Evolutionary conservation across 495 filamentous ascomycete genomes (phyloP).

Genomic region (Xylaria bambusicola): DNA sequence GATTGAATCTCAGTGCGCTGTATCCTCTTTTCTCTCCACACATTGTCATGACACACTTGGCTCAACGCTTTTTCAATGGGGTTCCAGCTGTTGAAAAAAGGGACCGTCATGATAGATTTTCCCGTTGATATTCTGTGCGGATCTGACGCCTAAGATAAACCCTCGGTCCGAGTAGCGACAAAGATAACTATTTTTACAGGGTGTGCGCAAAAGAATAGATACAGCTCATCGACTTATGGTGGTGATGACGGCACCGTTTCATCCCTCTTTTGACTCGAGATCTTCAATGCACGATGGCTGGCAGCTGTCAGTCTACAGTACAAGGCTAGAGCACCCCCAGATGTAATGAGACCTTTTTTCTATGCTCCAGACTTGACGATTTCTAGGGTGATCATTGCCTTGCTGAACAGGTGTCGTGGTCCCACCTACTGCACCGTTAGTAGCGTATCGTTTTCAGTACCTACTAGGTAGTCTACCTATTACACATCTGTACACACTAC

Average conservation of each 20-base stretch:
- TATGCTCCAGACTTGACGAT: neutral
- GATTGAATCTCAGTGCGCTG: neutral
- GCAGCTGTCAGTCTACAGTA: conserved; percentile 7
- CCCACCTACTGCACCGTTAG: conserved; percentile 2
- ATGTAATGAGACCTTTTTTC: conserved; percentile 8
- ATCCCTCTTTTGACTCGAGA: neutral
- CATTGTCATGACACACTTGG: conserved; percentile 1
- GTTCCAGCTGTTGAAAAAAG: no score
- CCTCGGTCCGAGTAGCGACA: no score
- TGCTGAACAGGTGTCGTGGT: neutral
- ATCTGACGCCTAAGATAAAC: no score
- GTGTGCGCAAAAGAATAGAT: neutral
- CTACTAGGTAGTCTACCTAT: no score
- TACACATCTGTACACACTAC: no score
- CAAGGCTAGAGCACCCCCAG: conserved; percentile 14
- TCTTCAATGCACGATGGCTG: conserved; percentile 12
- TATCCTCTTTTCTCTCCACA: neutral
- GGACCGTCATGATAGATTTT: no score
- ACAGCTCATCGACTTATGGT: no score
- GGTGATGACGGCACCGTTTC: neutral
- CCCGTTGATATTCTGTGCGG: no score
- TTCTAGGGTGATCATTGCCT: conserved; percentile 3
- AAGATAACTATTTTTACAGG: neutral
- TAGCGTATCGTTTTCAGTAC: neutral
- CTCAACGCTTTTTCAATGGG: conserved; percentile 9